Evolutionary conservation across 108 stramenopile genomes (phyloP).

Genomic region (Fragilaria radians): DNA sequence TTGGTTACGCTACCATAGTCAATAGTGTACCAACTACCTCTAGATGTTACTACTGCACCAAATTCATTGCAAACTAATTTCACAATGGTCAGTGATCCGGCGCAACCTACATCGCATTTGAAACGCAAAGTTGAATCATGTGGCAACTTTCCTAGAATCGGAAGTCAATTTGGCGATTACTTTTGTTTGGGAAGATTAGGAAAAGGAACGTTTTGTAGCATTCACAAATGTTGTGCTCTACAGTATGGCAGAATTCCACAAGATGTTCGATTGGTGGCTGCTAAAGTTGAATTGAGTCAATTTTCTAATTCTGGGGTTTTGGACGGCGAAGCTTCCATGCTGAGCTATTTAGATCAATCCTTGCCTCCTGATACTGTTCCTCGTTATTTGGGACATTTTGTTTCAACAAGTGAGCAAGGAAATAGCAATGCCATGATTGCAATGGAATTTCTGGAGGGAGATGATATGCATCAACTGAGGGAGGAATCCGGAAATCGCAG

Average conservation of each 20-base stretch:
- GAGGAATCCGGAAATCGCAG: conserved; percentile 43
- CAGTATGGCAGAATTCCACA: conserved; percentile 25
- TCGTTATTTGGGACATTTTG: conserved; percentile 62
- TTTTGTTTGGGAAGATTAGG: conserved; percentile 74
- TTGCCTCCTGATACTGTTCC: conserved; percentile 57
- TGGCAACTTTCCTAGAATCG: conserved; percentile 56
- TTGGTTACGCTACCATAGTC: no score
- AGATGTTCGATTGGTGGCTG: conserved; percentile 54
- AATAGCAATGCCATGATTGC: conserved; percentile 66
- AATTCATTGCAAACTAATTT: no score
- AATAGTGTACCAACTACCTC: no score
- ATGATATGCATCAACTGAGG: conserved; percentile 75
- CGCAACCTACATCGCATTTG: no score
- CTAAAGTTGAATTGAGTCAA: conserved; percentile 72
- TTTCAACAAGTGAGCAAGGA: conserved; percentile 13
- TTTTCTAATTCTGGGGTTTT: conserved; percentile 78
- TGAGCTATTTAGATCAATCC: conserved; percentile 46
- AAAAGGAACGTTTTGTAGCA: conserved; percentile 80
- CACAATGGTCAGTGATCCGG: no score
- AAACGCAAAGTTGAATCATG: conserved; percentile 18
- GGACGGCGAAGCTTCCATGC: conserved; percentile 67
- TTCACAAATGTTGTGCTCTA: conserved; percentile 78
- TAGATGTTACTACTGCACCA: no score
- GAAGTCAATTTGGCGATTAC: conserved; percentile 56
- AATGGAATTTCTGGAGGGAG: conserved; percentile 80